Base-by-base conservation (phyloP, 805 yeast species). In the Yamadazyma sp. region DNA sequence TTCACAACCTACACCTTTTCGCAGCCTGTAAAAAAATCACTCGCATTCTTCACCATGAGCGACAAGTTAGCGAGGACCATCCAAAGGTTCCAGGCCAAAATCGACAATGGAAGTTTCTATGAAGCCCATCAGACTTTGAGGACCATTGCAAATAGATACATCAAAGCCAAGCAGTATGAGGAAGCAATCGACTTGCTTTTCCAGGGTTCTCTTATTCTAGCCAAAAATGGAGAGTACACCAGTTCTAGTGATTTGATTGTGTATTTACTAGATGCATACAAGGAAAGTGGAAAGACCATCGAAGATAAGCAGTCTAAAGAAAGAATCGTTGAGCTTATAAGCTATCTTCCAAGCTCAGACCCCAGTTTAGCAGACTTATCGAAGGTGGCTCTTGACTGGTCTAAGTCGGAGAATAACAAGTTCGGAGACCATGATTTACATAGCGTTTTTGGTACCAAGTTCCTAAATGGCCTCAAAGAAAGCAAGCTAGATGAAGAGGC, bases 111-210 rank as follows among this genome's bases (percentile, higher is more conserved):
- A 2, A 84, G 89, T 38, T 88, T 73, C 64, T 91, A 91, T 57
- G 99, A 93, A 57, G 98, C 98, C 0, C 96, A 91, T 58, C 98
- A 93, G 60, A 90, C 96, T 0, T 72, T 93, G 35, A 71, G 96
- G 53, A 88, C 98, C 5, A 84, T 91, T 37, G 85, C 86, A 28
- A 89, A 89, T 48, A 73, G 99, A 55, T 84, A 85, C 54, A 82
- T 84, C 28, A 78, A 85, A 46, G 56, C 80, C 16, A 78, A 78
- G 43, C 78, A 82, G 42, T 86, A 74, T 56, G 65, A 62, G 3
- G 82, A 83, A 26, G 95, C 97, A 7, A 71, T 78, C 35, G 89
- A 84, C 33, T 64, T 89, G 40, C 70, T 91, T 21, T 77, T 78
- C 50, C 79, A 80, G 48, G 90, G 91, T 28, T 75, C 95, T 0